These are phyloP conservation scores for Salix suchowensis DNA, from an alignment of 345 rosid species.

Conservation along the genomic window DNA sequence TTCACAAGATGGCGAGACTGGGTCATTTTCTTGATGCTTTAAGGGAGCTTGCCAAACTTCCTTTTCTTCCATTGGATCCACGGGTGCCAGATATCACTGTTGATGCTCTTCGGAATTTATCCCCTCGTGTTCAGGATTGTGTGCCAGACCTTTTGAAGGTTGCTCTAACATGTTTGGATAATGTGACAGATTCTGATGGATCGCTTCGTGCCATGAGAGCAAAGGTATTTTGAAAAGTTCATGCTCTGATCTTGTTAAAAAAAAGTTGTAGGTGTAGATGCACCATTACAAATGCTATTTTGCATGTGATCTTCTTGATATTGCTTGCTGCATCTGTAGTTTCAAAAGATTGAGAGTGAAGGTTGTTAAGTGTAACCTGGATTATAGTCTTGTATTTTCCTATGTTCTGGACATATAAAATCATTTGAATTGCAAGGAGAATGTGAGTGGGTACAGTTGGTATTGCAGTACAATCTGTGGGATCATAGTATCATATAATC, in stretches of 20 bases:
- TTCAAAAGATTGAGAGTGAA: background rate
- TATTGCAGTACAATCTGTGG: background rate
- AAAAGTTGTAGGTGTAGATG: background rate
- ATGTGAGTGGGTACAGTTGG: background rate
- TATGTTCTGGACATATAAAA: background rate
- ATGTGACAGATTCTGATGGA: constrained; percentile 82
- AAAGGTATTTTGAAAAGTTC: constrained; percentile 48
- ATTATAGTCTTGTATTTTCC: background rate
- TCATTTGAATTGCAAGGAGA: background rate
- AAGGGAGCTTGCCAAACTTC: constrained; percentile 87
- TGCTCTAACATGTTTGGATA: constrained; percentile 77
- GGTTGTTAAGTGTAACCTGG: background rate
- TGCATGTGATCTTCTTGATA: background rate
- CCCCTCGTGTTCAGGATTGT: constrained; percentile 82
- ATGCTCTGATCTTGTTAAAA: background rate
- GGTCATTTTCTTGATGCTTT: constrained; percentile 78
- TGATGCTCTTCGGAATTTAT: constrained; percentile 59
- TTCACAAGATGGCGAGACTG: constrained; percentile 61
- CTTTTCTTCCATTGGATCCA: constrained; percentile 87
- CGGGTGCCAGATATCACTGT: constrained; percentile 51
- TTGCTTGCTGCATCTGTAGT: background rate
- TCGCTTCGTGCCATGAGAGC: constrained; percentile 85
- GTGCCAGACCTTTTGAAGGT: constrained; percentile 83
- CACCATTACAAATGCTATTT: background rate
- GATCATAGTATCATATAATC: background rate